Evolutionary conservation across 2,329 filamentous ascomycete genomes (phyloP), one percentile per base, ranked within the genome.

Genomic region (Sclerotinia trifoliorum): DNA sequence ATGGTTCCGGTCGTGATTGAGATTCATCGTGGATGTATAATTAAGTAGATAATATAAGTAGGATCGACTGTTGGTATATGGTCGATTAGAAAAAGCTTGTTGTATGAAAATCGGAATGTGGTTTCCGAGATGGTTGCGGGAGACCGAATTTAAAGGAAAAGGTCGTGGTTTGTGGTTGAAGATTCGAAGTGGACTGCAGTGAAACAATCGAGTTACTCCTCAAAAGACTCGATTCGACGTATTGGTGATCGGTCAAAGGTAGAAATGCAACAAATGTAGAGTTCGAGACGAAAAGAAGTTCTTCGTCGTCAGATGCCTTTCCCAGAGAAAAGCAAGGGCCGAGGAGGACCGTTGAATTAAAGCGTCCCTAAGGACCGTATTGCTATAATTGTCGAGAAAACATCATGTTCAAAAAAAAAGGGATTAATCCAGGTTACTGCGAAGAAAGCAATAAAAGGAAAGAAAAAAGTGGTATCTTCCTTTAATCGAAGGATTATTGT

Each of bases 291-390:
- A 65, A 51, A 13, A 55, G 15, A 29, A 24, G 57, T 64, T 42
- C 55, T 24, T 67, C 61, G 66, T 70, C 65, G 68, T 71, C 60
- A 56, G 71, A 60, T 58, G 57, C 62, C 68, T 70, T 67, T 65
- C 46, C 49, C 54, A 63, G 8, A 62, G 51, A 64, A 63, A 67
- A 62, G 65, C 58, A 66, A 65, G 67, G 67, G 65, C 71, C 66
- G 62, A 70, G 73, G 72, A 71, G 69, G 66, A 69, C 46, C 58
- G 58, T 62, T 70, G 57, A 68, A 69, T 67, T 68, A 71, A 75
- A 73, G 78, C 78, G 81, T 82, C 81, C 81, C 80, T 81, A 78
- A 76, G 81, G 80, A 83, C 81, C 74, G 79, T 76, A 70, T 61
- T 75, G 78, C 77, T 80, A 80, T 80, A 79, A 80, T 70, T 67